Conservation (phyloP, 495 filamentous ascomycete genomes). For the Neurospora sp. region DNA sequence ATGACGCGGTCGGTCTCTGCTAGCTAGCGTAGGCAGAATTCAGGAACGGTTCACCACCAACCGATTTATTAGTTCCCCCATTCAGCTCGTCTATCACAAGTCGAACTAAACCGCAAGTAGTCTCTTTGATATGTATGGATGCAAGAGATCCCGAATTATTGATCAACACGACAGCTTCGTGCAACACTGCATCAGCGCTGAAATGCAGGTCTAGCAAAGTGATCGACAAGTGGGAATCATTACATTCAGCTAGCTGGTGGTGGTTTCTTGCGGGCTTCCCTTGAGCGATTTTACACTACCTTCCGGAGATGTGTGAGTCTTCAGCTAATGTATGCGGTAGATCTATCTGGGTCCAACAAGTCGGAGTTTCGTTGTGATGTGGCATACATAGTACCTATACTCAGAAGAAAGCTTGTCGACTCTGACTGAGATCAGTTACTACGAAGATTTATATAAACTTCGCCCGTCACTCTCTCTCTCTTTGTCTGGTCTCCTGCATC, state of each 20-base stretch:
- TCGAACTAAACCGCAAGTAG: no score
- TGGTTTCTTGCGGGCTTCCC: no score
- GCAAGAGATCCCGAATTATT: no score
- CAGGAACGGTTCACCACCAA: no score
- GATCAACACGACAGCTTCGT: no score
- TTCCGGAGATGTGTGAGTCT: background rate
- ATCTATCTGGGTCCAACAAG: background rate
- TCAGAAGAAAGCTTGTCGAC: background rate
- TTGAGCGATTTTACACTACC: background rate
- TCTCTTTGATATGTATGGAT: no score
- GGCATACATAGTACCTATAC: background rate
- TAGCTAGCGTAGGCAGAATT: no score
- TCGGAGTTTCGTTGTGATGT: background rate
- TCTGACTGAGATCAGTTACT: background rate
- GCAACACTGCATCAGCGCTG: no score
- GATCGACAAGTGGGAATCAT: background rate
- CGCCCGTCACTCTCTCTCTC: background rate
- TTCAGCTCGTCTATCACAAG: no score
- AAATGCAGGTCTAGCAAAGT: background rate
- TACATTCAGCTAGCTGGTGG: background rate
- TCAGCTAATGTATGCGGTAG: background rate
- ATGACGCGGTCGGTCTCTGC: no score
- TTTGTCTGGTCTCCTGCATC: background rate
- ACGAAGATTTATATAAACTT: background rate
- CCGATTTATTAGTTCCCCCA: no score